phyloP scores from a whole-genome alignment of 1,284 basidiomycete genomes.

The Moniliophthora roreri region DNA sequence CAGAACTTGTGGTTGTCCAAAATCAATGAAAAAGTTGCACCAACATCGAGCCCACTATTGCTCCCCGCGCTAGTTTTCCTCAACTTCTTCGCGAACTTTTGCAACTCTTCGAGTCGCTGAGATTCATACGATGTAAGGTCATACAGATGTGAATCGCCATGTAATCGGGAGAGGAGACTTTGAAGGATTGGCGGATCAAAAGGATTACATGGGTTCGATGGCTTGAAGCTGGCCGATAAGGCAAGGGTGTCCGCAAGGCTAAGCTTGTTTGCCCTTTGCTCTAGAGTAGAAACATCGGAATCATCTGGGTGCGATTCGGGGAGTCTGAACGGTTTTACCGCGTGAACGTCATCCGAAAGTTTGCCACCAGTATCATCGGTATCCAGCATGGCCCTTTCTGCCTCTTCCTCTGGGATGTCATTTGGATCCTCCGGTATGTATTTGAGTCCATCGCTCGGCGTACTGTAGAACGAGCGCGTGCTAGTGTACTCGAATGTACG shows the following conservation, averaged over 20 bases:
- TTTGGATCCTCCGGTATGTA: conserved; percentile 24
- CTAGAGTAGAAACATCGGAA: conserved; percentile 24
- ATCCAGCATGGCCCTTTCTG: conserved; percentile 30
- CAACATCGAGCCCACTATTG: conserved; percentile 35
- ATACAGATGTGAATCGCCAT: conserved; percentile 63
- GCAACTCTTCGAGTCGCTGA: conserved; percentile 63
- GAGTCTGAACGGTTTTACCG: conserved; percentile 8
- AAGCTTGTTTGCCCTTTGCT: conserved; percentile 60
- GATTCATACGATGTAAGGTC: conserved; percentile 60
- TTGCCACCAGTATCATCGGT: conserved; percentile 24
- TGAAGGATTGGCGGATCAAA: conserved; percentile 70
- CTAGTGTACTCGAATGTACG: conserved; percentile 84
- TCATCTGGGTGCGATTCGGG: conserved; percentile 12
- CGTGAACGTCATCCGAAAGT: conserved; percentile 14
- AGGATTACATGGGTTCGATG: conserved; percentile 89
- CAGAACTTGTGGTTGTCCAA: conserved; percentile 66
- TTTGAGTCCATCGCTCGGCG: conserved; percentile 38
- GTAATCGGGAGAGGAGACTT: conserved; percentile 67
- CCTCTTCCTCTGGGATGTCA: conserved; percentile 29
- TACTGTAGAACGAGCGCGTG: conserved; percentile 44
- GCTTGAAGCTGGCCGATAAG: conserved; percentile 60
- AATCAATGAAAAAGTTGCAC: conserved; percentile 43
- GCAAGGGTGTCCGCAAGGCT: conserved; percentile 65
- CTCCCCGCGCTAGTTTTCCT: conserved; percentile 49
- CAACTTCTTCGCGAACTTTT: conserved; percentile 61